These are phyloP conservation scores for Boletus huronensis DNA, from an alignment of 768 basidiomycete genomes.

Conservation along the genomic window DNA sequence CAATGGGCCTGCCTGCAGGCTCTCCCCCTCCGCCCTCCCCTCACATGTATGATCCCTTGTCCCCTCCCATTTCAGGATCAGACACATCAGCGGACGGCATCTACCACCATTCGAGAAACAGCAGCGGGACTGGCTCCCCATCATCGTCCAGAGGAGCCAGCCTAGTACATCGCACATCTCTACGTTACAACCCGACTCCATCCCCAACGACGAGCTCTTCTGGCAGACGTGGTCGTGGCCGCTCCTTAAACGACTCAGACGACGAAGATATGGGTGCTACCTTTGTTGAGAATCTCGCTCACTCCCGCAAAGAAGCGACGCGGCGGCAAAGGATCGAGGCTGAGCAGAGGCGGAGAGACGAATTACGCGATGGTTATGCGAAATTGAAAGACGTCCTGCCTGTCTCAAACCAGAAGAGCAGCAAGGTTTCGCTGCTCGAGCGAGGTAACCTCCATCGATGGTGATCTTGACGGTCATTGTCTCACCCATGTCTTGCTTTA, in stretches of 20 bases:
- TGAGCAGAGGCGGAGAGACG: slow-evolving; percentile 86
- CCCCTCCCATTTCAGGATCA: slow-evolving; percentile 85
- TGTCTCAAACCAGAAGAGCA: slow-evolving; percentile 84
- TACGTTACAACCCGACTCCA: slow-evolving; percentile 78
- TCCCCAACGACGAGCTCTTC: slow-evolving; percentile 74
- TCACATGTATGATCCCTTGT: slow-evolving; percentile 80
- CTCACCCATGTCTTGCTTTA: slow-evolving; percentile 30
- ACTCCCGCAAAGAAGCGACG: slow-evolving; percentile 80
- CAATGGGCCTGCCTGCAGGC: slow-evolving; percentile 57
- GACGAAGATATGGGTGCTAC: slow-evolving; percentile 70
- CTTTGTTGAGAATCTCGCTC: slow-evolving; percentile 68
- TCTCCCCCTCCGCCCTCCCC: slow-evolving; percentile 75
- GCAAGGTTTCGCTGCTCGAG: slow-evolving; percentile 85
- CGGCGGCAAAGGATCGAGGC: slow-evolving; percentile 82
- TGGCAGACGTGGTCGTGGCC: slow-evolving; percentile 58
- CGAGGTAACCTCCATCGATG: slow-evolving; percentile 54
- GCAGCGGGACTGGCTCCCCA: slow-evolving; percentile 69
- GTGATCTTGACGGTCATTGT: neutral
- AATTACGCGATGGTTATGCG: slow-evolving; percentile 86
- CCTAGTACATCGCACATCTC: slow-evolving; percentile 66
- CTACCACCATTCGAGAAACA: slow-evolving; percentile 74
- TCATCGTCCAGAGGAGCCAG: slow-evolving; percentile 72
- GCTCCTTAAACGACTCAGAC: slow-evolving; percentile 73
- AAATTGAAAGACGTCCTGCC: slow-evolving; percentile 86
- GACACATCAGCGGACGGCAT: slow-evolving; percentile 83